phyloP scores from a whole-genome alignment of 2,329 filamentous ascomycete genomes.

The Aspergillus pseudoglaucus region DNA sequence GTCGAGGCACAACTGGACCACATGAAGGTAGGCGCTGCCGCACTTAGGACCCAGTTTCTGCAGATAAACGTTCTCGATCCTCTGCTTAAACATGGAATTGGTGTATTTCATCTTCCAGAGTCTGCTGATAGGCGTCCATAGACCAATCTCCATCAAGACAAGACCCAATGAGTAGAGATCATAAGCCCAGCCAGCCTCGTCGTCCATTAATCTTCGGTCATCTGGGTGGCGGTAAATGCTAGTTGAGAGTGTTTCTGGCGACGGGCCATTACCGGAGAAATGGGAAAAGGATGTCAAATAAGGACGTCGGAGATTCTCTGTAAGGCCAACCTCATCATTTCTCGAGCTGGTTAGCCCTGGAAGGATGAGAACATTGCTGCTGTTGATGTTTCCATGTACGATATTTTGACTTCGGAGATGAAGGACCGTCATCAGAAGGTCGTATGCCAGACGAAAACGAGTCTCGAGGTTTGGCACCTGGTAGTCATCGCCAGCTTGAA shows the following conservation, averaged over 20 bases:
- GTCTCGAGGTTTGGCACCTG: constrained; percentile 54
- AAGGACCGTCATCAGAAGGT: constrained; percentile 51
- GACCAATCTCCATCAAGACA: constrained; percentile 56
- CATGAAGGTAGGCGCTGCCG: constrained; percentile 57
- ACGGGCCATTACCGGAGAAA: constrained; percentile 48
- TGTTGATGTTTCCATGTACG: constrained; percentile 59
- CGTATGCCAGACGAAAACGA: constrained; percentile 56
- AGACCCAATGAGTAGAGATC: constrained; percentile 59
- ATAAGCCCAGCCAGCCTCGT: constrained; percentile 37
- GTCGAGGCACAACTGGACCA: constrained; percentile 55
- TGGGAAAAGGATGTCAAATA: constrained; percentile 55
- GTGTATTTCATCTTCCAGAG: constrained; percentile 61
- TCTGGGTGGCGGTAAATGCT: constrained; percentile 59
- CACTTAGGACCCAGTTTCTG: constrained; percentile 57
- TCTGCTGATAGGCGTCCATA: constrained; percentile 57
- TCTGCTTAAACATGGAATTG: constrained; percentile 55
- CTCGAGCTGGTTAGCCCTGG: constrained; percentile 29
- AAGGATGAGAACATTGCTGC: constrained; percentile 57
- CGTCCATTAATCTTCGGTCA: constrained; percentile 33
- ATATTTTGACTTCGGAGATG: constrained; percentile 52
- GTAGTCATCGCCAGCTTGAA: constrained; percentile 37
- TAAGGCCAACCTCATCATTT: constrained; percentile 30
- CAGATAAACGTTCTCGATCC: constrained; percentile 58
- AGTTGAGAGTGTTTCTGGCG: constrained; percentile 38
- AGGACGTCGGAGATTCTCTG: constrained; percentile 47